Percentiles rank a stretch among this genome's conserved stretches.
These are phyloP conservation scores for Butyriboletus appendiculatus DNA, from an alignment of 1,284 basidiomycete genomes.

Conservation along the genomic window DNA sequence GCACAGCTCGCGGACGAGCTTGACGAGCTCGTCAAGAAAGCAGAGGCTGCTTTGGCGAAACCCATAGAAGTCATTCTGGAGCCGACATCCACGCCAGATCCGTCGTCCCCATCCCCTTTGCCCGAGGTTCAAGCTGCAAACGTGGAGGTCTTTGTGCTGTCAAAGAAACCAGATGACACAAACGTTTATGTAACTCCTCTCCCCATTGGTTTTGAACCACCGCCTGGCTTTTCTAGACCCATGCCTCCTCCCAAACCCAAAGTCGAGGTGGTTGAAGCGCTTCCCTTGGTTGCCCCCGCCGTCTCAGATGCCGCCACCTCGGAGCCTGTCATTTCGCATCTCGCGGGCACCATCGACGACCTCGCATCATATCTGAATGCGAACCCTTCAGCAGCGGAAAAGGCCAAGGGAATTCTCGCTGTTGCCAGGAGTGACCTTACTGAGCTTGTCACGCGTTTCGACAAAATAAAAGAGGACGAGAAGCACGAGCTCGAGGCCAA, in stretches of 20 bases:
- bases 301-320: slow-evolving; percentile 73
- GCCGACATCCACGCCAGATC: slow-evolving; percentile 2
- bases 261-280: slow-evolving; percentile 43
- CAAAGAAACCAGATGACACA: slow-evolving; percentile 38
- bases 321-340: slow-evolving; percentile 89
- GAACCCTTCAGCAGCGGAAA: slow-evolving; percentile 67
- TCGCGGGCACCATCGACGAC: slow-evolving; percentile 93
- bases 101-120: not conserved
- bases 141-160: slow-evolving; percentile 27
- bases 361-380: slow-evolving; percentile 82
- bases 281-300: slow-evolving; percentile 83
- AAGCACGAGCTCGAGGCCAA: slow-evolving; percentile 73
- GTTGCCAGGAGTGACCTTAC: slow-evolving; percentile 84
- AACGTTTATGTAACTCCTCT: slow-evolving; percentile 73
- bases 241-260: slow-evolving; percentile 43
- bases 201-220: slow-evolving; percentile 89
- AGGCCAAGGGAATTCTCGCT: slow-evolving; percentile 72
- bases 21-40: slow-evolving; percentile 63
- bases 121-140: slow-evolving; percentile 23
- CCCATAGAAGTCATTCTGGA: slow-evolving; percentile 33
- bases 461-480: slow-evolving; percentile 83
- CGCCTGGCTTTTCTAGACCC: slow-evolving; percentile 79
- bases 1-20: slow-evolving; percentile 62
- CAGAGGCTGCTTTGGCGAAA: slow-evolving; percentile 66
- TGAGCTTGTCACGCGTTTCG: slow-evolving; percentile 76